Percentiles rank a stretch among this genome's conserved stretches.
These are phyloP conservation scores for Daldinia vernicosa DNA, from an alignment of 495 filamentous ascomycete species.

Conservation along the genomic window DNA sequence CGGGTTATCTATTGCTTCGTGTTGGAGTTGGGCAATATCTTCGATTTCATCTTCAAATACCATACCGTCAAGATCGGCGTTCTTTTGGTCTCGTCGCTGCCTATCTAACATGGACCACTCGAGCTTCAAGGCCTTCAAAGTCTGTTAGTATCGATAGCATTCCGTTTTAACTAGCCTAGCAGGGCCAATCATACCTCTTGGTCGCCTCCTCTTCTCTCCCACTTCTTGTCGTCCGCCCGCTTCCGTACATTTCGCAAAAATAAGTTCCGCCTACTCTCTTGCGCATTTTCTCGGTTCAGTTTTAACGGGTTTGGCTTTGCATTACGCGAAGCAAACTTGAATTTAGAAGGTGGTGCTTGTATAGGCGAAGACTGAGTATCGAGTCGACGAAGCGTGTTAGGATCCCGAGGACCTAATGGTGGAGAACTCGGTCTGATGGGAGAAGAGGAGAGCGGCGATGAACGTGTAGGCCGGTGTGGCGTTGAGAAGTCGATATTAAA, in stretches of 20 bases:
- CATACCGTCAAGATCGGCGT: conserved; percentile 60
- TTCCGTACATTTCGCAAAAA: conserved; percentile 84
- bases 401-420: conserved; percentile 40
- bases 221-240: conserved; percentile 70
- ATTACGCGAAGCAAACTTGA: conserved; percentile 45
- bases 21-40: conserved; percentile 51
- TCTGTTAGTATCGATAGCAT: conserved; percentile 26
- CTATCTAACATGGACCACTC: conserved; percentile 56
- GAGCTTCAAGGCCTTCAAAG: conserved; percentile 55
- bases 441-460: conserved; percentile 49
- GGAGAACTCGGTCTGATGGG: conserved; percentile 46
- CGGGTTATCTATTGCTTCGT: conserved; percentile 48
- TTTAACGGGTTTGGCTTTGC: conserved; percentile 53
- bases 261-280: conserved; percentile 65
- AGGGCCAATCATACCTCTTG: conserved; percentile 69
- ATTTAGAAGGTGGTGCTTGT: conserved; percentile 33
- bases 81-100: conserved; percentile 56
- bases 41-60: conserved; percentile 55
- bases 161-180: neutral
- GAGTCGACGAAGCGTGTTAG: conserved; percentile 39
- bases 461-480: conserved; percentile 43
- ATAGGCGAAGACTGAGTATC: conserved; percentile 52
- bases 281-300: conserved; percentile 53
- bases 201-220: conserved; percentile 73
- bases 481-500: conserved; percentile 47